Base-by-base conservation (phyloP, 331 rosid genomes). In the Stylosanthes scabra region DNA sequence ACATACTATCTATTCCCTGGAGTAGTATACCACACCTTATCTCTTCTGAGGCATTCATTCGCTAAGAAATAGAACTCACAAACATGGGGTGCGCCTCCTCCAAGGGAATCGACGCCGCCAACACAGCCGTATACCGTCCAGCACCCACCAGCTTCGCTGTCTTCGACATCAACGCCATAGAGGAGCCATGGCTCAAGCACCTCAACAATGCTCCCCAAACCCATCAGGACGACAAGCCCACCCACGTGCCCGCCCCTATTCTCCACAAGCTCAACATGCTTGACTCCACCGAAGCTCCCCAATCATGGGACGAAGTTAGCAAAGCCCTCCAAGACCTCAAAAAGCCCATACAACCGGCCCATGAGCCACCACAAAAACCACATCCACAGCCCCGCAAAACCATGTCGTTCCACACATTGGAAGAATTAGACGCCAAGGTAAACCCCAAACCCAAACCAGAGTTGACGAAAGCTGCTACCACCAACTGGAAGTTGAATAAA, bases 271-370 rank as follows among this genome's bases (percentile, higher is more conserved):
- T 92, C 66, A 75, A 83, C 69, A 63, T 78, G 29, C 67, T 92
- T 0, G 98, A 93, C 7, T 58, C 65, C 57, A 68, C 87, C 11
- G 90, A 89, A 4, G 75, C 86, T 1, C 93, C 97, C n/a, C 89
- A 83, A 59, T 81, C 98, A 0, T 93, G 98, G 98, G 96, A 82
- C 1, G 89, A 91, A 34, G 93, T 93, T 5, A 89, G 97, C 74
- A 89, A 88, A 66, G 84, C 90, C 6, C 80, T 91, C 2, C 82
- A 88, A 59, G 86, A 86, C 60, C 85, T 93, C 72, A 91, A 85
- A 70, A 91, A 85, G 79, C 88, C 90, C 29, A 28, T 37, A 0
- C 14, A 15, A 15, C 8, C 39, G 37, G 5, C 3, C 37, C n/a
- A n/a, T n/a, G n/a, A 1, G 3, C 58, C n/a, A 1, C 54, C 54